Evolutionary conservation across 371 early-diverging fungal species (phyloP).

Genomic region (Dichotomocladium elegans): DNA sequence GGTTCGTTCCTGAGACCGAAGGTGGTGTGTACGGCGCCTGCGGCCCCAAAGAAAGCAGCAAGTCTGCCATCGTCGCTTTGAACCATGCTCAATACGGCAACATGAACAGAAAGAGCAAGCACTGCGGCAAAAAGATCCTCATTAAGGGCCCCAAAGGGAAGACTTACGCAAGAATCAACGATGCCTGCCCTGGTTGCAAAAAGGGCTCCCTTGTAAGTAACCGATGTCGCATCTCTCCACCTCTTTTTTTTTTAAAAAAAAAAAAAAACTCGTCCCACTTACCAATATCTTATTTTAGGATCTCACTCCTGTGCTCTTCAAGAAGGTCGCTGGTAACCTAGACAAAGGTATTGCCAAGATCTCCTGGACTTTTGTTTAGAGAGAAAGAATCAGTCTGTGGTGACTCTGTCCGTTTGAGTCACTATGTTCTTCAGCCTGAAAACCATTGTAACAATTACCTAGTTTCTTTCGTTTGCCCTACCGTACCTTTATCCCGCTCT

Average conservation of each 20-base stretch:
- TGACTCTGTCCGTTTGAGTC: no score
- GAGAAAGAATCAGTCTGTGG: not conserved
- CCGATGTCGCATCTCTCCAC: not conserved
- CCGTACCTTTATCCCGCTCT: not conserved
- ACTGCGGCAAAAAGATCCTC: constrained; percentile 20
- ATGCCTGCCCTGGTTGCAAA: constrained; percentile 17
- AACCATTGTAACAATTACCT: not conserved
- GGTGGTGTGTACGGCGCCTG: constrained; percentile 24
- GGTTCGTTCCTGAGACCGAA: constrained; percentile 10
- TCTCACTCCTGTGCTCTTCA: constrained; percentile 19
- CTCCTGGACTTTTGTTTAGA: constrained; percentile 14
- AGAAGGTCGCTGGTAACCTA: constrained; percentile 19
- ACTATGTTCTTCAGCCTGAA: no score
- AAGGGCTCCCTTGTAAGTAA: constrained; percentile 7
- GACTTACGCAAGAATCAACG: constrained; percentile 7
- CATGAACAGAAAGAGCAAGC: constrained; percentile 15
- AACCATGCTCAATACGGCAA: constrained; percentile 21
- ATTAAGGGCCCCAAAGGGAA: constrained; percentile 16
- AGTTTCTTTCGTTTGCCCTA: not conserved
- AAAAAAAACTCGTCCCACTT: not conserved
- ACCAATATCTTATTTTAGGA: constrained; percentile 2
- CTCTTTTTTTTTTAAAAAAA: not conserved
- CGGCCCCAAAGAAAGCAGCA: constrained; percentile 19
- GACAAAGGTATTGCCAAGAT: constrained; percentile 19
- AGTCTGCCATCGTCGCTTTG: constrained; percentile 22